phyloP scores from a whole-genome alignment of 129 eudicot genomes.

The Sambucus nigra region DNA sequence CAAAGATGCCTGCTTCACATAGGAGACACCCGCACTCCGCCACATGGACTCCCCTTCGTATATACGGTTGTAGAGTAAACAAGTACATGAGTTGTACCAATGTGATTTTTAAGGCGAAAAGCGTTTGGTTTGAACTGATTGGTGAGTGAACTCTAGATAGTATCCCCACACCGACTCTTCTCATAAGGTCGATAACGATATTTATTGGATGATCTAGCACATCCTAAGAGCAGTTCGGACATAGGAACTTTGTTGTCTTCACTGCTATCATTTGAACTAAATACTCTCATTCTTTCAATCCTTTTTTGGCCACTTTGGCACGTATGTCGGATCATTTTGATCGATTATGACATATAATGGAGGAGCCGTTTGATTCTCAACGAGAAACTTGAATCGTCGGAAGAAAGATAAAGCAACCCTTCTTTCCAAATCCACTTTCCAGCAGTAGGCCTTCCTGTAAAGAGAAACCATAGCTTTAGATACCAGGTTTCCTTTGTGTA shows the following conservation, averaged over 20 bases:
- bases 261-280: slow-evolving; percentile 10
- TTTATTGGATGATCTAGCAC: slow-evolving; percentile 16
- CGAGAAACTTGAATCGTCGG: slow-evolving; percentile 14
- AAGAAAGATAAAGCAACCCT: slow-evolving; percentile 14
- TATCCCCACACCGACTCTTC: slow-evolving; percentile 16
- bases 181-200: slow-evolving; percentile 16
- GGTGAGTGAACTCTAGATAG: slow-evolving; percentile 10
- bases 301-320: slow-evolving; percentile 20
- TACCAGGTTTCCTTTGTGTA: slow-evolving; percentile 4
- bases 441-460: slow-evolving; percentile 12
- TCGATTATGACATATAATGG: slow-evolving; percentile 9
- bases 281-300: slow-evolving; percentile 16
- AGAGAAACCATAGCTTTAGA: slow-evolving; percentile 11
- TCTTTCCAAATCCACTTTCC: slow-evolving; percentile 19
- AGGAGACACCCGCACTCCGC: too few species aligned
- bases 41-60: too few species aligned
- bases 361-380: slow-evolving; percentile 17
- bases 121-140: slow-evolving; percentile 2
- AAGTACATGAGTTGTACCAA: slow-evolving; percentile 11
- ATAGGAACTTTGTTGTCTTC: slow-evolving; percentile 4
- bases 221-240: slow-evolving; percentile 9
- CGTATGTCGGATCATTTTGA: slow-evolving; percentile 14
- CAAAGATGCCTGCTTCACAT: too few species aligned
- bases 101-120: slow-evolving; percentile 10
- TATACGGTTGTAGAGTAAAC: too few species aligned